phyloP scores from a whole-genome alignment of 2,329 filamentous ascomycete genomes.

The Botrytis galanthina region DNA sequence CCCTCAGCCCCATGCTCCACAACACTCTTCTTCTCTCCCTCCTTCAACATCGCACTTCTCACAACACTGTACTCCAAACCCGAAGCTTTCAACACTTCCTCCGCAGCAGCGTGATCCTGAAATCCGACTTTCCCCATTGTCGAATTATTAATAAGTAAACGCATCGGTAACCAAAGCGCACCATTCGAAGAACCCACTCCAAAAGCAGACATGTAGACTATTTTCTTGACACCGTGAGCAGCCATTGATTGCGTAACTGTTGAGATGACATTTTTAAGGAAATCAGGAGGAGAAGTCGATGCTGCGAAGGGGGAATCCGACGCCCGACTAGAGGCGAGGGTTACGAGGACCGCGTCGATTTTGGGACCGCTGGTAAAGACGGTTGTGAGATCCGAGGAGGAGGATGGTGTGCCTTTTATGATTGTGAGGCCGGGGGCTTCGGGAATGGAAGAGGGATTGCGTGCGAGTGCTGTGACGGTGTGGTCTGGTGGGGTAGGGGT shows the following conservation, averaged over 20 bases:
- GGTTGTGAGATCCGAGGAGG: background rate
- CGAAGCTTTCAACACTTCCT: constrained; percentile 19
- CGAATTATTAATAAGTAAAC: constrained; percentile 46
- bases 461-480: constrained; percentile 47
- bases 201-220: constrained; percentile 51
- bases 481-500: constrained; percentile 37
- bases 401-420: constrained; percentile 37
- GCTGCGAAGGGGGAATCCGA: constrained; percentile 50
- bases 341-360: constrained; percentile 46
- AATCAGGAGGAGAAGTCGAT: constrained; percentile 1
- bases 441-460: constrained; percentile 40
- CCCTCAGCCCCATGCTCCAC: constrained; percentile 34
- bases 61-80: constrained; percentile 27
- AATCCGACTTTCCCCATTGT: constrained; percentile 44
- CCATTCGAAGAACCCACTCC: constrained; percentile 48
- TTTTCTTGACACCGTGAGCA: constrained; percentile 39
- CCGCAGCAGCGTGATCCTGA: constrained; percentile 46
- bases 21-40: constrained; percentile 22
- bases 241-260: constrained; percentile 39
- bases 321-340: constrained; percentile 48
- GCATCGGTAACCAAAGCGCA: constrained; percentile 44
- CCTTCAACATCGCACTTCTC: constrained; percentile 26
- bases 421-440: constrained; percentile 40
- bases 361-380: constrained; percentile 27
- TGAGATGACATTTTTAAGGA: background rate